A percentile compares a stretch with the other conserved stretches of the same genome.
phyloP scores from a whole-genome alignment of 306 rosid species.

The Betula pendula region DNA sequence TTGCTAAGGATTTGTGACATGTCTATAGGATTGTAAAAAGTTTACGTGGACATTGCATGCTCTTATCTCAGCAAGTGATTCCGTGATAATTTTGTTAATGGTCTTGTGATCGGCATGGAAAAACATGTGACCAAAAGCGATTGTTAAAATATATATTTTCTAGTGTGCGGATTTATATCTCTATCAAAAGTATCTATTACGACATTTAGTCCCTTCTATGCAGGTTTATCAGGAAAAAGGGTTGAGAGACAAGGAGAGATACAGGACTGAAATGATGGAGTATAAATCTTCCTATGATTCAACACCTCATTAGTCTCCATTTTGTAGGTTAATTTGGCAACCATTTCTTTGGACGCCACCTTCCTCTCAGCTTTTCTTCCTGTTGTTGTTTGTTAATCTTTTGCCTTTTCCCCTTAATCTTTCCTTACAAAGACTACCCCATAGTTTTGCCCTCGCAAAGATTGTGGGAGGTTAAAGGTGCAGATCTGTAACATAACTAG shows the following conservation, averaged over 20 bases:
- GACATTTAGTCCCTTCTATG: slow-evolving; percentile 9
- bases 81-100: neutral
- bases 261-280: slow-evolving; percentile 57
- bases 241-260: slow-evolving; percentile 75
- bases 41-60: neutral
- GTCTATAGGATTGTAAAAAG: neutral
- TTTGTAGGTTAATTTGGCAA: slow-evolving; percentile 1
- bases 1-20: neutral
- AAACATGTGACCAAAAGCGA: no score
- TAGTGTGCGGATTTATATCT: slow-evolving; percentile 3
- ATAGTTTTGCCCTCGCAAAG: neutral
- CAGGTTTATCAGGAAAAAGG: slow-evolving; percentile 82
- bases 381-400: slow-evolving; percentile 18
- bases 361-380: slow-evolving; percentile 12
- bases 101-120: neutral
- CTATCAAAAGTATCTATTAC: neutral
- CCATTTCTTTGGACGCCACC: slow-evolving; percentile 10
- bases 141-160: neutral
- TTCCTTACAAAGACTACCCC: neutral
- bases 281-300: slow-evolving; percentile 47
- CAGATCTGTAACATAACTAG: neutral
- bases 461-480: neutral
- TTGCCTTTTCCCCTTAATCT: slow-evolving; percentile 12
- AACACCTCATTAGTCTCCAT: slow-evolving; percentile 40
- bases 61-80: neutral